Evolutionary conservation across 768 basidiomycete species (phyloP).

Genomic region (Naganishia friedmannii): DNA sequence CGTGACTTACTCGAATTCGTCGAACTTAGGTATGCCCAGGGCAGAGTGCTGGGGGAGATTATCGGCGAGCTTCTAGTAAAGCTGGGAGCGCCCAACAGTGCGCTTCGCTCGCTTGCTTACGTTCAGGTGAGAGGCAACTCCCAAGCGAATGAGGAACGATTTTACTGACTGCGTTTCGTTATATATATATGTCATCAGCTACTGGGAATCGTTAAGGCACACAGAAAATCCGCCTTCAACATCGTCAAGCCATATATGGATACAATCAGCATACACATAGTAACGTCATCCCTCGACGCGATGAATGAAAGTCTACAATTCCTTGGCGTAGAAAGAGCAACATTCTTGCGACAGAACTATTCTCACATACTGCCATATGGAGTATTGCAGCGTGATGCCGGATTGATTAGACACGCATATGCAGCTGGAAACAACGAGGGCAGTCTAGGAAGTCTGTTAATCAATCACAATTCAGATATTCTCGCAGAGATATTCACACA

Average conservation of each 20-base stretch:
- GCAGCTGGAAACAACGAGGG: conserved; percentile 19
- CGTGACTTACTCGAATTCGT: neutral
- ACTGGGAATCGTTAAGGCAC: conserved; percentile 35
- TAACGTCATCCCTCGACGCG: conserved; percentile 39
- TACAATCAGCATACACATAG: conserved; percentile 38
- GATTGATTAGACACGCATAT: conserved; percentile 16
- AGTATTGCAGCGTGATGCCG: conserved; percentile 34
- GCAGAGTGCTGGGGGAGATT: conserved; percentile 33
- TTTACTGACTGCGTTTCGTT: neutral
- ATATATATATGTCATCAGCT: conserved; percentile 31
- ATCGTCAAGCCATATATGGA: conserved; percentile 43
- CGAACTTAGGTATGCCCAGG: conserved; percentile 22
- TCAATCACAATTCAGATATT: conserved; percentile 31
- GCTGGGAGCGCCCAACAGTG: conserved; percentile 36
- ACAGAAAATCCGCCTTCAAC: conserved; percentile 42
- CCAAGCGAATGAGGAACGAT: neutral
- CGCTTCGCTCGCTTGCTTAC: conserved; percentile 40
- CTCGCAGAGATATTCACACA: conserved; percentile 37
- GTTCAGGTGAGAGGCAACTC: conserved; percentile 37
- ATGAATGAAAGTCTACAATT: conserved; percentile 43
- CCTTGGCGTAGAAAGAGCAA: conserved; percentile 37
- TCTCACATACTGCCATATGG: conserved; percentile 41
- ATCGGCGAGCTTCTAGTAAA: conserved; percentile 39
- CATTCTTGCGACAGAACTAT: conserved; percentile 44
- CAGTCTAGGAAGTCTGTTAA: conserved; percentile 33